phyloP scores from a whole-genome alignment of 139 green algal genomes.

The Mesostigma viride region DNA sequence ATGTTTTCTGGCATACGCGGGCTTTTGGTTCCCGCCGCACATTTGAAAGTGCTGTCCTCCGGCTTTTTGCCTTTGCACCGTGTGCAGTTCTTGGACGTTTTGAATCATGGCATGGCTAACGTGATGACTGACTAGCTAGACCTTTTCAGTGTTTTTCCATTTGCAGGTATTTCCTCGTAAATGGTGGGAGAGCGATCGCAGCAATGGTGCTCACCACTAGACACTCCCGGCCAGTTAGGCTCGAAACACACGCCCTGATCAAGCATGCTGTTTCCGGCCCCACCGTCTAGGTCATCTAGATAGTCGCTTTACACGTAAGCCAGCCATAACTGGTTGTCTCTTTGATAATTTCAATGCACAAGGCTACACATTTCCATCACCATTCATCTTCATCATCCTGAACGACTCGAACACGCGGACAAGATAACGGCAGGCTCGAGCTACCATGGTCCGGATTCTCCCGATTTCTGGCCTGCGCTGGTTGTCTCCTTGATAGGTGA shows the following conservation, averaged over 20 bases:
- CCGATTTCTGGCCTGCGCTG: too few relatives aligned
- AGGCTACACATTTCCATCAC: not conserved
- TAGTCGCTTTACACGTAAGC: not conserved
- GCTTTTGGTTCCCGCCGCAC: too few relatives aligned
- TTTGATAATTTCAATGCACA: not conserved
- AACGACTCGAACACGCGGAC: not conserved
- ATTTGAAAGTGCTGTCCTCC: too few relatives aligned
- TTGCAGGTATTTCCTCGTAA: too few relatives aligned
- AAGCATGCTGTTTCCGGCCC: not conserved
- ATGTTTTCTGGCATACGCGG: too few relatives aligned
- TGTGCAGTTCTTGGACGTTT: too few relatives aligned
- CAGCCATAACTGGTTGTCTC: too few relatives aligned
- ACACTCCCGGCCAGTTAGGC: not conserved
- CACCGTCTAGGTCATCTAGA: not conserved
- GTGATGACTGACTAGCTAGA: too few relatives aligned
- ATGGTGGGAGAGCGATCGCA: not conserved
- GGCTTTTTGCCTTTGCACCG: too few relatives aligned
- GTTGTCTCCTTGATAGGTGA: too few relatives aligned
- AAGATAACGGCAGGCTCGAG: not conserved
- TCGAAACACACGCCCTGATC: not conserved
- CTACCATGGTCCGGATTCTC: not conserved
- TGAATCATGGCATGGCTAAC: too few relatives aligned
- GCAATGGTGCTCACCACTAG: not conserved
- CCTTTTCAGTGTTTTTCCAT: too few relatives aligned
- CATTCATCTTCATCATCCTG: not conserved